Evolutionary conservation across 805 yeast species (phyloP).

Genomic region (Wickerhamiella cacticola): DNA sequence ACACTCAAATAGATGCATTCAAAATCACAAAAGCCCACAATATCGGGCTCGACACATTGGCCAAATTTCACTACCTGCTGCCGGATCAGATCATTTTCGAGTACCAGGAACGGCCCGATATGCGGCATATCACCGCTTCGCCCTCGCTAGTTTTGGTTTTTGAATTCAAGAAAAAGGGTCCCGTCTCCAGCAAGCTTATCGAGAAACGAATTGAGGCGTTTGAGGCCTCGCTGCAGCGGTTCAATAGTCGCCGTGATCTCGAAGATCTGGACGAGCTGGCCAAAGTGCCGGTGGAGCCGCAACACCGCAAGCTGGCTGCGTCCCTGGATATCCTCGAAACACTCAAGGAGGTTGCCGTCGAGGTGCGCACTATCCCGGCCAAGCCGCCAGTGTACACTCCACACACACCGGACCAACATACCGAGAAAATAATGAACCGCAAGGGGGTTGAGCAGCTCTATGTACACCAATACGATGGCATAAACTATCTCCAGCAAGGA

Average conservation of each 20-base stretch:
- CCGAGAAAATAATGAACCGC: conserved; percentile 36
- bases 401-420: conserved; percentile 19
- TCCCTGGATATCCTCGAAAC: conserved; percentile 1
- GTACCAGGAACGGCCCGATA: conserved; percentile 58
- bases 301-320: neutral
- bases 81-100: conserved; percentile 62
- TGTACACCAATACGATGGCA: conserved; percentile 73
- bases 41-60: conserved; percentile 40
- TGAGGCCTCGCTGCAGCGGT: conserved; percentile 13
- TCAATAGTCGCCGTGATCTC: conserved; percentile 1
- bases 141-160: conserved; percentile 51
- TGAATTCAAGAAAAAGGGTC: conserved; percentile 57
- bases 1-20: conserved; percentile 18
- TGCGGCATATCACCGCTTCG: conserved; percentile 26
- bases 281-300: neutral
- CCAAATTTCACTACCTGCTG: conserved; percentile 46
- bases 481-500: conserved; percentile 39
- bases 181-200: conserved; percentile 24
- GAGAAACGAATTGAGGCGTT: conserved; percentile 16
- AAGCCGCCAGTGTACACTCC: conserved; percentile 14
- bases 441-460: conserved; percentile 47
- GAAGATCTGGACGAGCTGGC: conserved; percentile 8
- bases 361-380: conserved; percentile 46
- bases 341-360: conserved; percentile 38
- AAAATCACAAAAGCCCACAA: conserved; percentile 31